Conservation (phyloP, 345 rosid species). For the Luvunga scandens region DNA sequence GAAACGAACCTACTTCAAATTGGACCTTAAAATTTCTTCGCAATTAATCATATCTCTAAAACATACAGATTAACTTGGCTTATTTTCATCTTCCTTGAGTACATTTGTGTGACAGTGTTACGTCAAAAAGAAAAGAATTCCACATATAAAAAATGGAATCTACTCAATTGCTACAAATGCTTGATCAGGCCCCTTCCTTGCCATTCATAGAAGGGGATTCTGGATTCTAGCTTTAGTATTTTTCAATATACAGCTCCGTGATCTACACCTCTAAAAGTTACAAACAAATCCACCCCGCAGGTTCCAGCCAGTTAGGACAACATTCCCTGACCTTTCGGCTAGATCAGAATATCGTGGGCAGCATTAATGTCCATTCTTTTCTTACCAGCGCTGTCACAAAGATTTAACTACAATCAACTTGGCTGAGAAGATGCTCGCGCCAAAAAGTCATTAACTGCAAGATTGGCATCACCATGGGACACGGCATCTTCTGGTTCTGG, state of each 20-base stretch:
- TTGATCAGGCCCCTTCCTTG: conserved; percentile 6
- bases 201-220: conserved; percentile 1
- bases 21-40: background rate
- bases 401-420: conserved; percentile 3
- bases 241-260: conserved; percentile 18
- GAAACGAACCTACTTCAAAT: no score
- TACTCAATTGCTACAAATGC: conserved; percentile 6
- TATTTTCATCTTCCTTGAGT: conserved; percentile 10
- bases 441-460: conserved; percentile 88
- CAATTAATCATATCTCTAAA: no score
- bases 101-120: background rate
- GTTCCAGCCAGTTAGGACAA: background rate
- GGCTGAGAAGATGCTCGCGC: conserved; percentile 46
- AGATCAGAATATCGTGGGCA: background rate
- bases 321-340: background rate
- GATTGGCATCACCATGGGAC: conserved; percentile 83
- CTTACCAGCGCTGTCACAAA: conserved; percentile 8
- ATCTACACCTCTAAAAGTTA: conserved; percentile 21
- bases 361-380: conserved; percentile 3
- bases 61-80: conserved; percentile 13
- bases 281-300: conserved; percentile 1
- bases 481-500: conserved; percentile 98
- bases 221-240: conserved; percentile 10
- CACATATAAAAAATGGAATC: conserved; percentile 4
- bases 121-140: background rate